phyloP scores from a whole-genome alignment of 371 early-diverging fungal species.

The Mortierella sp. region DNA sequence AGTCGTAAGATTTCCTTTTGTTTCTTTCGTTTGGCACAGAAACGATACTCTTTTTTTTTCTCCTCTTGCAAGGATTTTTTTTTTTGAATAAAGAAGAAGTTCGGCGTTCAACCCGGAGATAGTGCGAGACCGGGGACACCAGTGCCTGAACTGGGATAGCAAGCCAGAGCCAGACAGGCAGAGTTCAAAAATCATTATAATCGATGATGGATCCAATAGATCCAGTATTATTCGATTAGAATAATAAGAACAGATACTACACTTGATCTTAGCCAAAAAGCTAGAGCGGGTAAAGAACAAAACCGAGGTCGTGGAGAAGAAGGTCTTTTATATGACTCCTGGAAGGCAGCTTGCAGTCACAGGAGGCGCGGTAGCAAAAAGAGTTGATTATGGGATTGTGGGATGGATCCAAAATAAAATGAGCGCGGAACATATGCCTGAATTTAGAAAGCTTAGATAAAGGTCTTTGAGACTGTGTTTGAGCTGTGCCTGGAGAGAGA shows the following conservation, averaged over 20 bases:
- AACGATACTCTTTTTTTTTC: no score
- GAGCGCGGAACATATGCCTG: no score
- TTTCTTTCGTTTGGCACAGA: no score
- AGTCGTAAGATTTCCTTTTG: no score
- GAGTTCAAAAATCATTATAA: slow-evolving; percentile 47
- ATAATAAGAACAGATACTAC: slow-evolving; percentile 57
- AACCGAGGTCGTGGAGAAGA: not conserved
- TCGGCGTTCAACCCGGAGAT: slow-evolving; percentile 53
- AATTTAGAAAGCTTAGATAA: no score
- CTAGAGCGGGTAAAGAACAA: slow-evolving; percentile 51
- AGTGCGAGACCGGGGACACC: slow-evolving; percentile 55
- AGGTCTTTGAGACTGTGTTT: no score
- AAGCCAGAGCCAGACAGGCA: slow-evolving; percentile 49
- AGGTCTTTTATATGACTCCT: slow-evolving; percentile 28
- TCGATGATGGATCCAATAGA: slow-evolving; percentile 44
- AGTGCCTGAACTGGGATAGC: slow-evolving; percentile 36
- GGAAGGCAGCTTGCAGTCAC: no score
- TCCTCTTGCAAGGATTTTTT: slow-evolving; percentile 8
- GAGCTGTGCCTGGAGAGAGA: no score
- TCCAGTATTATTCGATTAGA: slow-evolving; percentile 54
- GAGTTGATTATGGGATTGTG: no score
- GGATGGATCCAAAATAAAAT: no score
- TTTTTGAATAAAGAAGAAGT: slow-evolving; percentile 18
- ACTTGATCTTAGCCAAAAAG: slow-evolving; percentile 55
- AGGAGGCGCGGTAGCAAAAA: no score